Percentiles rank a stretch among this genome's conserved stretches.
Conservation (phyloP, 2,329 filamentous ascomycete species). For the Hymenoscyphus occultus region DNA sequence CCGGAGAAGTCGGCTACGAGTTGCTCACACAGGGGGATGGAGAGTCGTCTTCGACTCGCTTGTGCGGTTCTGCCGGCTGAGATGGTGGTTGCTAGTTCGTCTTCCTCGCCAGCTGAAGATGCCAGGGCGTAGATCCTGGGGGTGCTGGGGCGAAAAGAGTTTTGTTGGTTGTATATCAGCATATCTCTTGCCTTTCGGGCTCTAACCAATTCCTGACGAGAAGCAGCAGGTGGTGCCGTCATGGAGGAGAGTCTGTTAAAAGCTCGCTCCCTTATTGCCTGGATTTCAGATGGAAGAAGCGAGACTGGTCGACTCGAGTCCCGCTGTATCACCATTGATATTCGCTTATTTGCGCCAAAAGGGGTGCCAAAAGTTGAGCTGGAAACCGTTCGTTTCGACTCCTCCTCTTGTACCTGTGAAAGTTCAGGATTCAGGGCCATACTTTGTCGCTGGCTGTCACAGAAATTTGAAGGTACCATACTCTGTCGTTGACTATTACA, state of each 20-base stretch:
- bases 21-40: slow-evolving; percentile 2
- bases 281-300: neutral
- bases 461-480: neutral
- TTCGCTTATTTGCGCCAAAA: neutral
- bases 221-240: neutral
- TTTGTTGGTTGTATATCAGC: neutral
- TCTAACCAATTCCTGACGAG: neutral
- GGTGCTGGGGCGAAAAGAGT: neutral
- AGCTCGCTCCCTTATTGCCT: neutral
- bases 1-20: neutral
- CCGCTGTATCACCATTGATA: neutral
- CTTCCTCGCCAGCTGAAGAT: neutral
- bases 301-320: neutral
- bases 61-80: slow-evolving; percentile 7
- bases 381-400: neutral
- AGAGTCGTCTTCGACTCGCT: neutral
- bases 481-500: too few species aligned
- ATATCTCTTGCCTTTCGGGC: slow-evolving; percentile 2
- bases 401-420: neutral
- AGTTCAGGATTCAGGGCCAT: neutral
- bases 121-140: neutral
- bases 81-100: neutral
- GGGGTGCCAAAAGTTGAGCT: neutral
- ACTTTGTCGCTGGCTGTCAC: neutral
- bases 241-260: neutral